A percentile compares a stretch with the other conserved stretches of the same genome.
Evolutionary conservation across 306 rosid species (phyloP).

Genomic region (Dryas drummondii): DNA sequence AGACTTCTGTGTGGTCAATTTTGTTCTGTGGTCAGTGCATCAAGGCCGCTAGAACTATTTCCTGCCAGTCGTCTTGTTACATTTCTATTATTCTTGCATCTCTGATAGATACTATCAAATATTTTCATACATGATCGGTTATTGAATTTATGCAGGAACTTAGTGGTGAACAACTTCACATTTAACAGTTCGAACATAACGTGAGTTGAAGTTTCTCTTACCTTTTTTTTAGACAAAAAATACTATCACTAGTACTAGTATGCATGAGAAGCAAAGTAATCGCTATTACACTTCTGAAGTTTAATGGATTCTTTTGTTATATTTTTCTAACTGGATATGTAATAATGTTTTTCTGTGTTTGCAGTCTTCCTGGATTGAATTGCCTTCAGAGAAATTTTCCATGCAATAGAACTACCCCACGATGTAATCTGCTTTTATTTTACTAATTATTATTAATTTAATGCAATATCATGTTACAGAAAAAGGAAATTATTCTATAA

Average conservation of each 20-base stretch:
- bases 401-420: conserved; percentile 20
- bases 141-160: conserved; percentile 25
- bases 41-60: too few species aligned
- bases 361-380: conserved; percentile 25
- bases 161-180: conserved; percentile 35
- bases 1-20: too few species aligned
- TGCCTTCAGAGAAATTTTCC: conserved; percentile 30
- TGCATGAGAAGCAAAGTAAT: not conserved
- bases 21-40: too few species aligned
- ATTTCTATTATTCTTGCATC: not conserved
- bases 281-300: not conserved
- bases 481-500: too few species aligned
- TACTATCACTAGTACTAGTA: not conserved
- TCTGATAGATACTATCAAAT: not conserved
- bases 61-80: not conserved
- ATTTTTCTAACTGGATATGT: not conserved
- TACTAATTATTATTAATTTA: not conserved
- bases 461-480: not conserved
- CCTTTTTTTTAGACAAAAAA: too few species aligned
- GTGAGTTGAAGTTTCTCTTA: conserved; percentile 13
- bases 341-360: not conserved
- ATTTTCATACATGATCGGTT: not conserved
- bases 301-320: not conserved
- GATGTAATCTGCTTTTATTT: conserved; percentile 8
- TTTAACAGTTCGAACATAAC: conserved; percentile 10